Percentiles rank a stretch among this genome's conserved stretches.
Evolutionary conservation across 768 basidiomycete genomes (phyloP).

Genomic region (Cyclocybe cylindracea): DNA sequence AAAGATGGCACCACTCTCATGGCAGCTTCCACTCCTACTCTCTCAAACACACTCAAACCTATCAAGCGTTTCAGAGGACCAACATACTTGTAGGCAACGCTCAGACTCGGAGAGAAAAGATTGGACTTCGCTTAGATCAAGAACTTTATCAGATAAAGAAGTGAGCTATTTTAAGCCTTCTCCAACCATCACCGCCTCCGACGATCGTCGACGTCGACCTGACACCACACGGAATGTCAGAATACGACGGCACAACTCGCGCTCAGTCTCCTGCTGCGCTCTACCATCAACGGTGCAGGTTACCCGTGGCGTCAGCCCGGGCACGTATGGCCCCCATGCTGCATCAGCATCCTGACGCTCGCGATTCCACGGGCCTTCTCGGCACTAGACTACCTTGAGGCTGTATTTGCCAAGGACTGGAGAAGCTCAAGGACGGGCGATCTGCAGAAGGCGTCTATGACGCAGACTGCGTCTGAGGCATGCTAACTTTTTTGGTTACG

Average conservation of each 20-base stretch:
- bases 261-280: constrained; percentile 15
- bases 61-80: no score
- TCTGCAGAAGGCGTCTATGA: constrained; percentile 72
- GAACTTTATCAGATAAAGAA: neutral
- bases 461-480: constrained; percentile 57
- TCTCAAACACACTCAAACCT: no score
- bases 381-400: constrained; percentile 61
- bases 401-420: constrained; percentile 73
- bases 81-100: no score
- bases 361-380: constrained; percentile 36
- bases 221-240: constrained; percentile 49
- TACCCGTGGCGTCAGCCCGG: constrained; percentile 14
- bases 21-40: no score
- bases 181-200: neutral
- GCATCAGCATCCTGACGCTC: constrained; percentile 50
- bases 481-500: constrained; percentile 69
- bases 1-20: no score
- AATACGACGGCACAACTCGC: constrained; percentile 65
- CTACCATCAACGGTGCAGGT: constrained; percentile 54
- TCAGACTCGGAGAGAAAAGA: neutral
- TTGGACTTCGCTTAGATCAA: neutral
- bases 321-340: constrained; percentile 5
- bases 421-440: constrained; percentile 65
- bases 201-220: neutral
- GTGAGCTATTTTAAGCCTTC: no score